Evolutionary conservation across 2,329 filamentous ascomycete species (phyloP), one percentile per base, ranked within the genome.

Genomic region (Aschersonia sp.): DNA sequence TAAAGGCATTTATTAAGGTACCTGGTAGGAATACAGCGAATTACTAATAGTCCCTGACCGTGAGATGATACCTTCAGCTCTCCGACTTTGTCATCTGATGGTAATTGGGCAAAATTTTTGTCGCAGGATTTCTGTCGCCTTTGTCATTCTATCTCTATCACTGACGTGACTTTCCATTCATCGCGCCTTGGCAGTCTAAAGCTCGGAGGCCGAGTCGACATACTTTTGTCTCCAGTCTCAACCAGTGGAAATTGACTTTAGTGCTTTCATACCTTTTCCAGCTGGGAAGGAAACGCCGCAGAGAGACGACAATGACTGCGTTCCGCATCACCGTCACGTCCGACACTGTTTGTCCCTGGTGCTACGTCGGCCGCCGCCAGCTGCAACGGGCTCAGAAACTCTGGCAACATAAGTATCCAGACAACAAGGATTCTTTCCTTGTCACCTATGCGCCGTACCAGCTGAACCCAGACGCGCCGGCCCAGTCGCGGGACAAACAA

Each of bases 391-490:
- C 72, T 41, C 70, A 74, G 48, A 58, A 60, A 30, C 53, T 62
- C 2, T 72, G 69, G 59, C 59, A 58, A 47, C 52, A 60, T 9
- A 58, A 55, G 29, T 58, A 72, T 50, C 68, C 70, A 7, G 40
- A 22, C 14, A 22, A n/a, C 1, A 57, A 60, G 7, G 86, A 94
- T 66, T 87, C 75, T 32, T 74, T 76, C 50, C 59, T 66, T 41
- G 56, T 74, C 44, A 63, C 60, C 30, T 74, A 69, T 54, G 64
- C 62, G 6, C 72, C 72, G 0, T 72, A 66, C 47, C 64, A 73
- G 50, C 64, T 74, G 1, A 58, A 59, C 42, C 68, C 68, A 0
- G 53, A 61, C 6, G 56, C 59, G 39, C 57, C 61, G 1, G 52
- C 48, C 0, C 55, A 54, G 4, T 62, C 61, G 53, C 62, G 58